Evolutionary conservation across 2,329 filamentous ascomycete species (phyloP), one percentile per base, ranked within the genome.

Genomic region (Aspergillus tubingensis): DNA sequence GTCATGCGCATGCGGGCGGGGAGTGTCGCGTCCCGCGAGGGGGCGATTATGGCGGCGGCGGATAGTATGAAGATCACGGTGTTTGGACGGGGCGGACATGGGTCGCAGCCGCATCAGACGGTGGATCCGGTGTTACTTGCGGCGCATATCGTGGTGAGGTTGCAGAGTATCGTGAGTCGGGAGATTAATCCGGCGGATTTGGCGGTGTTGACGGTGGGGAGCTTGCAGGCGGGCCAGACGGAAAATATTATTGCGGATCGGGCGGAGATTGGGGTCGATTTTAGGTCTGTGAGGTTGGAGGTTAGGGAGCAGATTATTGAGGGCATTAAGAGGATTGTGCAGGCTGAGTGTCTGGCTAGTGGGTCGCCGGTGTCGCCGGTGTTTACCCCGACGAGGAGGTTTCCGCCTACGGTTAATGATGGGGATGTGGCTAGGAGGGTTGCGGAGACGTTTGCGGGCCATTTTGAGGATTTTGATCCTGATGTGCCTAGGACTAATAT

Each of bases 61-160:
- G 79, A 82, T 62, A 77, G 70, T 39, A 69, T 80, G 67, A 82
- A 79, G 52, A 77, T 87, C 17, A 86, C 81, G 0, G 76, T 88
- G n/a, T 81, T 80, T 65, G 86, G 86, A 3, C 79, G 83, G 10
- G 84, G 85, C 58, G 84, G 84, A 0, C 86, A 88, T 66, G 86
- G 83, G 1, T 82, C 79, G 0, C 81, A 81, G 68, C 86, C 86
- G 0, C 81, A 87, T 67, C 74, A 77, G 30, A 81, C 81, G 1
- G 77, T 87, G 30, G 86, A 88, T 65, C 86, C 86, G 0, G 83
- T 85, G 5, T 75, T 88, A 2, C 80, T 86, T 64, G 85, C 86
- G 10, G 80, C 82, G 0, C 78, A 80, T 63, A 82, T 84, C 6
- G 81, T 88, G 5, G 71, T 86, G 15, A 75, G 84, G 17, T 74